Evolutionary conservation across 306 rosid genomes (phyloP).

Genomic region (Vigna radiata): DNA sequence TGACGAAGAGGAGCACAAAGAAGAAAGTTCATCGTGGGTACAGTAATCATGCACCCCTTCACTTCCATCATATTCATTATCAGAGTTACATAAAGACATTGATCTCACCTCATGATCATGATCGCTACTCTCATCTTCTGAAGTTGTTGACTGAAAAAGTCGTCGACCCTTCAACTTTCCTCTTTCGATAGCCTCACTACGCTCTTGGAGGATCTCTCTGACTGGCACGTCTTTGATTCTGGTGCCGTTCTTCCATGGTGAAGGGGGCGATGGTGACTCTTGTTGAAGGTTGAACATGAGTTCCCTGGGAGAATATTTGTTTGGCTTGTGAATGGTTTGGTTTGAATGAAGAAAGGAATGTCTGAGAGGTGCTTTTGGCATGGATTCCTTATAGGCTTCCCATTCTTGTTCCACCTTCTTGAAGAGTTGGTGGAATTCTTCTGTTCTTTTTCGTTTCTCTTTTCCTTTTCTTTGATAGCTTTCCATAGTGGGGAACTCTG

Average conservation of each 20-base stretch:
- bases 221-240: slow-evolving; percentile 33
- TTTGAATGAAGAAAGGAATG: background rate
- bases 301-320: slow-evolving; percentile 50
- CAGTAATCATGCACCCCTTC: slow-evolving; percentile 11
- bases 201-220: slow-evolving; percentile 52
- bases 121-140: slow-evolving; percentile 12
- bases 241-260: background rate
- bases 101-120: slow-evolving; percentile 55
- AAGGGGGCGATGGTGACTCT: background rate
- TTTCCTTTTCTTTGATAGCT: slow-evolving; percentile 20
- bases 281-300: slow-evolving; percentile 62
- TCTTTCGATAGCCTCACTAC: slow-evolving; percentile 52
- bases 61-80: slow-evolving; percentile 15
- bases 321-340: slow-evolving; percentile 11
- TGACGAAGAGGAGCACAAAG: slow-evolving; percentile 40
- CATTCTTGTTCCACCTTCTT: slow-evolving; percentile 56
- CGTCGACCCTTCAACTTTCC: slow-evolving; percentile 61
- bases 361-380: slow-evolving; percentile 30
- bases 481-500: slow-evolving; percentile 53
- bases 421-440: slow-evolving; percentile 44
- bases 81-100: slow-evolving; percentile 33
- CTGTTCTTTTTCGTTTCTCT: slow-evolving; percentile 32
- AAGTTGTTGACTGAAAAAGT: slow-evolving; percentile 46
- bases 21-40: background rate
- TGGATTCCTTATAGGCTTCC: slow-evolving; percentile 54